Evolutionary conservation across 305 asterid species (phyloP), one percentile per base, ranked within the genome.

Genomic region (Petunia hybrid): DNA sequence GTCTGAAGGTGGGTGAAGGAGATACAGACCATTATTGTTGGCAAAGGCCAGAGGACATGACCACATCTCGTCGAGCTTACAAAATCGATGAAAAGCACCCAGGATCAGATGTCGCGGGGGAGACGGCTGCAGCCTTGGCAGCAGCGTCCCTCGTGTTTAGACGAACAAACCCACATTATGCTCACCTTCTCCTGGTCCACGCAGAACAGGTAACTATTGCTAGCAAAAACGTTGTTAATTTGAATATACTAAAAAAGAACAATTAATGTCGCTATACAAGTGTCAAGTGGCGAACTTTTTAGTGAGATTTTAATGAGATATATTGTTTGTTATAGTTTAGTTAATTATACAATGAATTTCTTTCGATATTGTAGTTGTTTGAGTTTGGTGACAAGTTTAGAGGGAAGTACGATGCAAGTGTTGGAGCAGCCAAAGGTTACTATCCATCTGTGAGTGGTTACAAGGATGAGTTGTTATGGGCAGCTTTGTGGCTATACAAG

Each of bases 371-470:
- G 95, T 89, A 95, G 98, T 78, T 95, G 85, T 95, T 95, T 31
- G 95, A 92, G 82, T 95, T 95, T 82, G 97, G 95, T 42, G 97
- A 95, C 84, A 89, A 89, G 71, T 90, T 10, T 57, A 90, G 97
- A 83, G 99, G 97, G 5, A 91, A 87, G 65, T 93, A 95, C 48
- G 99, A 95, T 80, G 38, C 36, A 8, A 91, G 93, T 9, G 90
- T 95, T 3, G 92, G 84, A 81, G 97, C 82, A 61, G 98, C 91
- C 14, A 91, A 92, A 84, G 93, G 92, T 4, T 95, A 92, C 80
- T 95, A 93, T 87, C 83, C 97, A 84, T 93, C 98, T 80, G 89
- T 89, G 91, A 95, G 98, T 83, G 99, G 99, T 51, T 93, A 95
- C 85, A 86, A 51, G 80, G 99, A 95, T 82, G 99, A 95, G 91